Base-by-base conservation (phyloP, 495 filamentous ascomycete species). In the Penicillium subrubescens region DNA sequence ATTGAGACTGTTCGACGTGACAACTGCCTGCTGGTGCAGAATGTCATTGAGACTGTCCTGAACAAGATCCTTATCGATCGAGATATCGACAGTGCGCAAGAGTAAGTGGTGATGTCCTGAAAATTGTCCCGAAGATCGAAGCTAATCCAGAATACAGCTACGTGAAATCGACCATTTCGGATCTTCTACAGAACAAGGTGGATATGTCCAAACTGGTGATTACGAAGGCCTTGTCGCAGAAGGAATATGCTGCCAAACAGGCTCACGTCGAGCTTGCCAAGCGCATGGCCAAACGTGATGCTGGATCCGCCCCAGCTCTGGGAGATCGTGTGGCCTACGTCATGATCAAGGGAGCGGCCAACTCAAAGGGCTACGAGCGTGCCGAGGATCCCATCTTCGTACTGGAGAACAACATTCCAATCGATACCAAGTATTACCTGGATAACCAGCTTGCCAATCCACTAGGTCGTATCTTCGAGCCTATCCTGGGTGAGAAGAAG, bases 131-230 rank as follows among this genome's bases (percentile, higher is more conserved):
- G 17, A 27, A 3, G 3, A 23, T n/a, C 5, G 10, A 27, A 19
- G 66, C 54, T 60, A 75, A 59, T 60, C 71, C 56, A 70, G 66
- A 33, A 27, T 15, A 31, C 67, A 99, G 95, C 61, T 97, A 95
- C 67, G 95, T 99, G 74, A 99, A 98, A 77, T 85, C 94, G 64
- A 96, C 90, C 29, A 99, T 99, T 61, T 90, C 95, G 3, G 92
- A 97, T 71, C 88, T 99, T 23, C 82, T 99, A 14, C 95, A 98
- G 72, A 98, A 98, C 80, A 97, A 96, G 72, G 79, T 99, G 72
- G 95, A 99, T 81, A 96, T 99, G 93, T 97, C 94, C 17, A 97
- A 97, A 74, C 87, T 99, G 6, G 95, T 99, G 74, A 99, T 99
- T 74, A 99, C 95, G 11, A 99, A 99, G 77, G 95, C 96, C 1